Base-by-base conservation (phyloP, 345 rosid genomes). In the Eucalyptus cloeziana region DNA sequence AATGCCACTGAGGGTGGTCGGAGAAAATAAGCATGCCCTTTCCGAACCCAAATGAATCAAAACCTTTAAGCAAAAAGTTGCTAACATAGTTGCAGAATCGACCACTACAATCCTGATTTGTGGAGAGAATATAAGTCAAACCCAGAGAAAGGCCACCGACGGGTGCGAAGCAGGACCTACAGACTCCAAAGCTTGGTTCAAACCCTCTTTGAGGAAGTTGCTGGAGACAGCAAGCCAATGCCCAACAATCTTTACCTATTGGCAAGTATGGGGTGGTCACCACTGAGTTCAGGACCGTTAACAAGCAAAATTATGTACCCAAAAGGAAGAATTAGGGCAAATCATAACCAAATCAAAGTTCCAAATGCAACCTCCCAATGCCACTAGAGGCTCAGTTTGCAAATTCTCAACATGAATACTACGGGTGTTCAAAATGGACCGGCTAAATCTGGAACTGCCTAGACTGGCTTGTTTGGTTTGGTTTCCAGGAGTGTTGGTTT, bases 121-220 rank as follows among this genome's bases (percentile, higher is more conserved):
- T 76, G 85, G 27, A 40, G 27, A 76, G 85, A 76, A 76, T 5
- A 21, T 21, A 11, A 76, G 85, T 76, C 85, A 22, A 76, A 76
- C 47, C 47, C 85, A 76, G 47, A 76, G 85, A 22, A 76, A 76
- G 47, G 47, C 47, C 43, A 76, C 85, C 85, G 47, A 76, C 27
- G 27, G 85, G 85, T 76, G 85, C 47, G 85, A 76, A 76, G 85
- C 85, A 76, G 85, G 47, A 76, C 85, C 85, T 40, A 40, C 85
- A 40, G 6, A 40, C 85, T 76, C 47, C 15, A 76, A 10, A 76
- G 83, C 83, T 76, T 21, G 83, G 8, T 76, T 40, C 47, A 76
- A 76, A 76, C 47, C 47, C 5, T 76, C 47, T 76, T 44, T 10
- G 83, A 40, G 83, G 83, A 76, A 76, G 85, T 76, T 76, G 85